Conservation (phyloP, 75 land plant species). For the Pseudotsuga menziesii region DNA sequence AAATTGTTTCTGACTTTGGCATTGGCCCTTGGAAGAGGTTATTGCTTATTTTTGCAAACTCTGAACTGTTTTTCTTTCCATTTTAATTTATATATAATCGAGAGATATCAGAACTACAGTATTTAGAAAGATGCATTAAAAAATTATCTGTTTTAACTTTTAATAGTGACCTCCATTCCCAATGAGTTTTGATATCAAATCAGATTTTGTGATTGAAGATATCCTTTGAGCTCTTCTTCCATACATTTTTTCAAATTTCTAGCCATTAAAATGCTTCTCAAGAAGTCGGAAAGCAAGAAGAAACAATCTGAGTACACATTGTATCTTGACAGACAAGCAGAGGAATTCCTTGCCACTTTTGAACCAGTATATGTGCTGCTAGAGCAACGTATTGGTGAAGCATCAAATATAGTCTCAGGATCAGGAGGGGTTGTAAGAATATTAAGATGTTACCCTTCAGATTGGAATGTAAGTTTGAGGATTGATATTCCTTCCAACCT, state of each 20-base stretch:
- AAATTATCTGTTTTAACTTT: too few relatives aligned
- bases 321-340: constrained; percentile 44
- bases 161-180: too few relatives aligned
- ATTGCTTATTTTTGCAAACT: neutral
- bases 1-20: constrained; percentile 56
- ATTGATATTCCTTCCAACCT: neutral
- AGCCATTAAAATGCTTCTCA: neutral
- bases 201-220: too few relatives aligned
- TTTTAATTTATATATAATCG: neutral
- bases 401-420: constrained; percentile 47
- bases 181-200: too few relatives aligned
- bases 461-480: constrained; percentile 44
- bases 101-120: neutral
- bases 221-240: neutral
- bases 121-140: too few relatives aligned
- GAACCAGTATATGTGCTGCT: constrained; percentile 37
- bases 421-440: constrained; percentile 52
- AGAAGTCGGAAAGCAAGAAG: neutral
- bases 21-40: constrained; percentile 59
- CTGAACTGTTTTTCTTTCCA: neutral
- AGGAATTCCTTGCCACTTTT: constrained; percentile 38
- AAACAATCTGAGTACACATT: neutral
- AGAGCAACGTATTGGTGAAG: constrained; percentile 55
- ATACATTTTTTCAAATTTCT: neutral
- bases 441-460: constrained; percentile 36